These are phyloP conservation scores for Coemansia umbellata DNA, from an alignment of 192 early-diverging fungal species.

Conservation along the genomic window DNA sequence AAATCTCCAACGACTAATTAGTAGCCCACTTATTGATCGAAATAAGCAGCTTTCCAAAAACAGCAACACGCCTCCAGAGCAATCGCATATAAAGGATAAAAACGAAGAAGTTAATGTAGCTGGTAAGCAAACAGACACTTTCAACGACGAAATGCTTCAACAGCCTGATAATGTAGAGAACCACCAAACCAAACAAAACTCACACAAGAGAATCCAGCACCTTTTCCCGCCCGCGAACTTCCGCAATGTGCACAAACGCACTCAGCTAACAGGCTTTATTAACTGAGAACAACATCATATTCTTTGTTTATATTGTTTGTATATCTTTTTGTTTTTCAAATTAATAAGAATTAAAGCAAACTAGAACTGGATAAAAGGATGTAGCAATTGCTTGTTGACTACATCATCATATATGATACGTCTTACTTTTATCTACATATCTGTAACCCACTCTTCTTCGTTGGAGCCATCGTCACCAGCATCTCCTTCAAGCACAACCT, in stretches of 20 bases:
- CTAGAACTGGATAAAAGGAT: too few relatives aligned
- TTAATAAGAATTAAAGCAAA: too few relatives aligned
- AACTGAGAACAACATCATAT: too few relatives aligned
- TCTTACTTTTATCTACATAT: conserved; percentile 9
- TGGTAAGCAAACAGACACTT: neutral
- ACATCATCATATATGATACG: neutral
- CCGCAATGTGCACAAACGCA: conserved; percentile 34
- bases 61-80: too few relatives aligned
- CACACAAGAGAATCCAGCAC: conserved; percentile 20
- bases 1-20: conserved; percentile 47
- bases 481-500: conserved; percentile 25
- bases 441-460: conserved; percentile 45
- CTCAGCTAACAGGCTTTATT: conserved; percentile 28
- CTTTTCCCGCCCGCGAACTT: conserved; percentile 47
- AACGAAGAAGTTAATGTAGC: neutral
- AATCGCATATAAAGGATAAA: neutral
- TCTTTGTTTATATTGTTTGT: too few relatives aligned
- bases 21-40: conserved; percentile 15
- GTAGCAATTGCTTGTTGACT: too few relatives aligned
- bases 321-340: too few relatives aligned
- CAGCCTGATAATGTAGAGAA: neutral
- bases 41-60: neutral
- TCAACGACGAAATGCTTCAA: neutral
- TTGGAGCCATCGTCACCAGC: conserved; percentile 4
- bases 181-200: conserved; percentile 11